Conservation (phyloP, 192 early-diverging fungal species). For the Linnemannia hyalina region DNA sequence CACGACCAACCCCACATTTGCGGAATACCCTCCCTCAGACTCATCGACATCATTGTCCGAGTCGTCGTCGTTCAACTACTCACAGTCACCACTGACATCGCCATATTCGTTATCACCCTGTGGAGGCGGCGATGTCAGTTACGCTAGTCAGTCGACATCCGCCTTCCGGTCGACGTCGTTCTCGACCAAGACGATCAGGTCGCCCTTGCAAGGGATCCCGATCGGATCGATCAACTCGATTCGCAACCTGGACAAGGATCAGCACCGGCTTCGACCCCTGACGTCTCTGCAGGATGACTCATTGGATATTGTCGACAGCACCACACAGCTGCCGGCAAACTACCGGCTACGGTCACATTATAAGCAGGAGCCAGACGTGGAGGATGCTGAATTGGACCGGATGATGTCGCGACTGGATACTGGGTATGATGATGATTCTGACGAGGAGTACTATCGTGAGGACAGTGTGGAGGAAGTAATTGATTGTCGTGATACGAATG, state of each 20-base stretch:
- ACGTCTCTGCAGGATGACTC: slow-evolving; percentile 25
- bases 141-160: background rate
- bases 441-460: background rate
- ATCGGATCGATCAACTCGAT: slow-evolving; percentile 44
- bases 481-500: background rate
- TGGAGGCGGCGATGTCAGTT: background rate
- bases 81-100: background rate
- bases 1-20: background rate
- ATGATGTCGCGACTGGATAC: background rate
- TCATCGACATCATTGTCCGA: background rate
- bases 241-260: slow-evolving; percentile 35
- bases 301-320: slow-evolving; percentile 10
- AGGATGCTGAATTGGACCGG: slow-evolving; percentile 7
- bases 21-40: background rate
- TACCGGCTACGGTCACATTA: slow-evolving; percentile 39
- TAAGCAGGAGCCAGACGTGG: slow-evolving; percentile 2
- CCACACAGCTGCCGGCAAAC: slow-evolving; percentile 10
- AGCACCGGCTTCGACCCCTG: slow-evolving; percentile 18
- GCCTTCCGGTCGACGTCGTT: background rate
- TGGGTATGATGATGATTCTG: background rate
- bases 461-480: background rate
- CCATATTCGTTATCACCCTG: slow-evolving; percentile 7
- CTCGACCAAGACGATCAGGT: slow-evolving; percentile 6
- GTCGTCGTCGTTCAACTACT: background rate
- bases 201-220: slow-evolving; percentile 11